These are phyloP conservation scores for Fusarium duplospermum DNA, from an alignment of 2,329 filamentous ascomycete genomes.

Conservation along the genomic window DNA sequence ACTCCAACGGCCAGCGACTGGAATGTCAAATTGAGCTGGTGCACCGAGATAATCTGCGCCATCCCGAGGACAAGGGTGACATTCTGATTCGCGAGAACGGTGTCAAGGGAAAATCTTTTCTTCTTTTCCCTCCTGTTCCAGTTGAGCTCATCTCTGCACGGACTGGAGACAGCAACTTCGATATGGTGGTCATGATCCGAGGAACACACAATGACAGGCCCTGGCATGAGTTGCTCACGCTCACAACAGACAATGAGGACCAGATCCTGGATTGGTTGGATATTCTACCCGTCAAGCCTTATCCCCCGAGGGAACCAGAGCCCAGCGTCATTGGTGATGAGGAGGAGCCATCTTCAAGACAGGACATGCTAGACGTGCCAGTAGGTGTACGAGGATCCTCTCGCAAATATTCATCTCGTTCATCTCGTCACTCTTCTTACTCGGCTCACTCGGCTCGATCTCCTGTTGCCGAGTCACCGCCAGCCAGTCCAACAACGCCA, in stretches of 20 bases:
- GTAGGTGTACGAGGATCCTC: slow-evolving; percentile 46
- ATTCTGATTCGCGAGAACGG: slow-evolving; percentile 94
- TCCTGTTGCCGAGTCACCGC: slow-evolving; percentile 36
- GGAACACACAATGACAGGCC: slow-evolving; percentile 72
- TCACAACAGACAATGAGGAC: slow-evolving; percentile 80
- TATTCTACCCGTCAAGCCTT: slow-evolving; percentile 71
- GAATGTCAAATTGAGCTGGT: slow-evolving; percentile 91
- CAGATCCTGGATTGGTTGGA: slow-evolving; percentile 88
- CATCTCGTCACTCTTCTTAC: slow-evolving; percentile 39
- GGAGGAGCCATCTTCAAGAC: slow-evolving; percentile 37
- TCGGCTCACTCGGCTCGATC: slow-evolving; percentile 33
- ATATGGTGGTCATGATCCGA: slow-evolving; percentile 89
- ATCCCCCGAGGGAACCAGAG: slow-evolving; percentile 58
- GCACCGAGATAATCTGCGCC: slow-evolving; percentile 81
- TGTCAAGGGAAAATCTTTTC: slow-evolving; percentile 76
- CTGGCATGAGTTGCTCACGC: slow-evolving; percentile 88
- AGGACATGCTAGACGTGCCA: slow-evolving; percentile 45
- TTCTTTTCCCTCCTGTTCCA: slow-evolving; percentile 91
- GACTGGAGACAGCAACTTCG: slow-evolving; percentile 74
- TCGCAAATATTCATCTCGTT: slow-evolving; percentile 39
- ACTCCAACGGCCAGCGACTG: slow-evolving; percentile 90
- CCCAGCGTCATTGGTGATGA: slow-evolving; percentile 48
- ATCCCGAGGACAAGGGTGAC: slow-evolving; percentile 77
- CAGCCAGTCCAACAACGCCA: slow-evolving; percentile 49
- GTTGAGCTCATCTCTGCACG: slow-evolving; percentile 81